These are phyloP conservation scores for Flueggea neowawraea DNA, from an alignment of 441 rosid genomes.

Conservation along the genomic window DNA sequence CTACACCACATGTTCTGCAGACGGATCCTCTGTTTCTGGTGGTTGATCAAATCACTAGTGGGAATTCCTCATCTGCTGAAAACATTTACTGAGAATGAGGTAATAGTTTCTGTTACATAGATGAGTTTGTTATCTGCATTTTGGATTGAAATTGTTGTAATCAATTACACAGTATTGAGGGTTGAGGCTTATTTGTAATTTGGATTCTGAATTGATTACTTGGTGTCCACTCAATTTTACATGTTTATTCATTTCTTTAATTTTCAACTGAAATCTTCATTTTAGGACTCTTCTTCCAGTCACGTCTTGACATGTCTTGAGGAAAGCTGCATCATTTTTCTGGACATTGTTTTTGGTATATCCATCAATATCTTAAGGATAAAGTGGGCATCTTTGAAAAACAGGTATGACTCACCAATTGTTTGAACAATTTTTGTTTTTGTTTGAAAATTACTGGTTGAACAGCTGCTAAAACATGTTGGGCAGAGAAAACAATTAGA, in stretches of 20 bases:
- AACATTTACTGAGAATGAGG: conserved; percentile 47
- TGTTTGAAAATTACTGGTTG: not conserved
- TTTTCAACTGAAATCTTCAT: conserved; percentile 5
- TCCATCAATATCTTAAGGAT: conserved; percentile 54
- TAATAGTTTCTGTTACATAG: conserved; percentile 19
- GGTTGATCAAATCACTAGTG: conserved; percentile 52
- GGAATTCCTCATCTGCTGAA: conserved; percentile 45
- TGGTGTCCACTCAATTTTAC: no score
- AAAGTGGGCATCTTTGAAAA: conserved; percentile 30
- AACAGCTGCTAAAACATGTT: not conserved
- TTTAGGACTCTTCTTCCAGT: conserved; percentile 6
- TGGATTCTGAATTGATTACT: no score
- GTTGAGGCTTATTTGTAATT: no score
- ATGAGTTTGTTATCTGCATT: not conserved
- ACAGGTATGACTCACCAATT: conserved; percentile 34
- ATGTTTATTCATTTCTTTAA: not conserved
- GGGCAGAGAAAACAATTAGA: not conserved
- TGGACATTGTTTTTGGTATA: conserved; percentile 65
- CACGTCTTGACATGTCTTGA: conserved; percentile 42
- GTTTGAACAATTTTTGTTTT: not conserved
- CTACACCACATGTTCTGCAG: conserved; percentile 33
- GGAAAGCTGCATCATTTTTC: conserved; percentile 46
- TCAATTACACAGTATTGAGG: no score
- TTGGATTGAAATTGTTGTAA: not conserved
- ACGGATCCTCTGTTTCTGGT: conserved; percentile 66